Evolutionary conservation across 2,329 filamentous ascomycete genomes (phyloP).

Genomic region (Anthostomella pinea): DNA sequence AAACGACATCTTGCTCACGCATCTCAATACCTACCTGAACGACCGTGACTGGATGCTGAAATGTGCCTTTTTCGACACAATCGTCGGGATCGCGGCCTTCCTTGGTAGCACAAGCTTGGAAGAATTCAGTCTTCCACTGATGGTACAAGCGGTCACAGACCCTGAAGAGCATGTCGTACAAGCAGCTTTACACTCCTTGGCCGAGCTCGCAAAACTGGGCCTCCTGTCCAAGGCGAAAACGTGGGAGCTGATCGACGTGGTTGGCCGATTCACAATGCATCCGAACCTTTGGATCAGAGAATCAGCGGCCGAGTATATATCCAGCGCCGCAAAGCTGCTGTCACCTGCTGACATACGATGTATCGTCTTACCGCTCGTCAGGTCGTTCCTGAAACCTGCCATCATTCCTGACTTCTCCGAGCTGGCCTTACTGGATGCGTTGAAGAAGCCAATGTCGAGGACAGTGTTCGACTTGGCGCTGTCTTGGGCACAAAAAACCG

Average conservation of each 20-base stretch:
- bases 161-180: slow-evolving; percentile 93
- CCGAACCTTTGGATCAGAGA: slow-evolving; percentile 95
- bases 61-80: slow-evolving; percentile 93
- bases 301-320: slow-evolving; percentile 79
- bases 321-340: slow-evolving; percentile 71
- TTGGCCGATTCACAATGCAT: slow-evolving; percentile 84
- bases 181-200: slow-evolving; percentile 81
- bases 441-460: slow-evolving; percentile 79
- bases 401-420: slow-evolving; percentile 67
- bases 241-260: slow-evolving; percentile 84
- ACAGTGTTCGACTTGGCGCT: slow-evolving; percentile 81
- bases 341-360: slow-evolving; percentile 80
- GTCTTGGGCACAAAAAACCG: slow-evolving; percentile 78
- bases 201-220: slow-evolving; percentile 83
- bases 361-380: slow-evolving; percentile 75
- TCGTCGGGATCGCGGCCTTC: slow-evolving; percentile 88
- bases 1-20: slow-evolving; percentile 93
- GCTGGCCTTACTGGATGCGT: slow-evolving; percentile 69
- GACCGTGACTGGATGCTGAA: slow-evolving; percentile 96
- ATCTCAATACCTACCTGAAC: slow-evolving; percentile 95
- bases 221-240: slow-evolving; percentile 79
- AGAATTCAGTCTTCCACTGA: slow-evolving; percentile 91
- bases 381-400: slow-evolving; percentile 75
- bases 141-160: slow-evolving; percentile 92
- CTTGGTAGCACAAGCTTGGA: slow-evolving; percentile 86